Percentiles rank a stretch among this genome's conserved stretches.
phyloP scores from a whole-genome alignment of 1,284 basidiomycete species.

The Chondrostereum purpureum region DNA sequence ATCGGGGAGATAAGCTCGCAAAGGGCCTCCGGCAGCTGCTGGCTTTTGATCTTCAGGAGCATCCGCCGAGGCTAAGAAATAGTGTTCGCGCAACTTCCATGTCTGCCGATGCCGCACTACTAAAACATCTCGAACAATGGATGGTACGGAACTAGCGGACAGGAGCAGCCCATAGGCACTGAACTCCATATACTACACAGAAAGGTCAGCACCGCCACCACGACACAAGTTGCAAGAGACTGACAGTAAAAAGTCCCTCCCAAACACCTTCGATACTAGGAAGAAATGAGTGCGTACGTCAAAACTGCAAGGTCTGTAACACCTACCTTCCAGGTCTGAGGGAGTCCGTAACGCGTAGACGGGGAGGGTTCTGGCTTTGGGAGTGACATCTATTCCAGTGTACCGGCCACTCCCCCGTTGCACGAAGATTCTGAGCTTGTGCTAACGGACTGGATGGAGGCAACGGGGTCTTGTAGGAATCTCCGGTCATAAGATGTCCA shows the following conservation, averaged over 20 bases:
- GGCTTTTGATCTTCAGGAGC: slow-evolving; percentile 23
- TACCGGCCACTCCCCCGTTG: slow-evolving; percentile 42
- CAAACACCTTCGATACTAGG: slow-evolving; percentile 62
- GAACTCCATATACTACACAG: slow-evolving; percentile 65
- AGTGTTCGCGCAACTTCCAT: slow-evolving; percentile 70
- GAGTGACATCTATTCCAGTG: slow-evolving; percentile 55
- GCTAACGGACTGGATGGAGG: slow-evolving; percentile 29
- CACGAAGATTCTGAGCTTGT: slow-evolving; percentile 19
- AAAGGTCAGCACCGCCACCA: slow-evolving; percentile 1
- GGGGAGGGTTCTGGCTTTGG: slow-evolving; percentile 26
- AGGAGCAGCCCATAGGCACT: slow-evolving; percentile 58
- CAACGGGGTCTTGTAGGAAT: slow-evolving; percentile 29
- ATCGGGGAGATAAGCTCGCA: slow-evolving; percentile 52
- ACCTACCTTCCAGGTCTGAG: slow-evolving; percentile 50
- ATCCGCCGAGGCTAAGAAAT: slow-evolving; percentile 34
- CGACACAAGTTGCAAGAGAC: slow-evolving; percentile 17
- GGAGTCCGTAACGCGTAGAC: slow-evolving; percentile 30
- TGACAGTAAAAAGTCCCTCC: slow-evolving; percentile 70
- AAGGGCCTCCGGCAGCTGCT: slow-evolving; percentile 35
- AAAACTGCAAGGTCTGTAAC: background rate
- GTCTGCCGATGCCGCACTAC: slow-evolving; percentile 69
- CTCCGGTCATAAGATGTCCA: slow-evolving; percentile 29
- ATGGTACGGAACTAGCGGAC: slow-evolving; percentile 49
- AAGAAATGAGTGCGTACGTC: background rate
- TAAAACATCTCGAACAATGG: slow-evolving; percentile 45